phyloP scores from a whole-genome alignment of 306 rosid genomes.

The Mimosa pudica region DNA sequence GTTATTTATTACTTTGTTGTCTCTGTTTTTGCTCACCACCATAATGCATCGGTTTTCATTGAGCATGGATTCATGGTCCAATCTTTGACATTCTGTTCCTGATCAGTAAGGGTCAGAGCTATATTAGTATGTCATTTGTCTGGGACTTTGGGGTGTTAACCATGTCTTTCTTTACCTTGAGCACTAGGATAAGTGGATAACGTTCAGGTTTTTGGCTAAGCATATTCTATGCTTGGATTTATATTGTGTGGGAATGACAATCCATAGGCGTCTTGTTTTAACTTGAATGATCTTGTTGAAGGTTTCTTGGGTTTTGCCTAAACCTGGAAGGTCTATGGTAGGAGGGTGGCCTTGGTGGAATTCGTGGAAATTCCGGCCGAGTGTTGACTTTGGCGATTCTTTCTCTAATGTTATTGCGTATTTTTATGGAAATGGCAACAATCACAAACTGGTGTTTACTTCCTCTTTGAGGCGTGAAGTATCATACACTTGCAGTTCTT shows the following conservation, averaged over 20 bases:
- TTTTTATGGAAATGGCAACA: conserved; percentile 80
- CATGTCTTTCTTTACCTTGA: conserved; percentile 38
- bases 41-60: not conserved
- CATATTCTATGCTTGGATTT: conserved; percentile 54
- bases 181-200: conserved; percentile 12
- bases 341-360: conserved; percentile 72
- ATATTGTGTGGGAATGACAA: conserved; percentile 51
- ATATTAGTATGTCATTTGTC: conserved; percentile 19
- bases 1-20: not conserved
- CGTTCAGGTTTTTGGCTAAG: conserved; percentile 47
- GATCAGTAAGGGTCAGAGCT: conserved; percentile 8
- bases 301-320: conserved; percentile 73
- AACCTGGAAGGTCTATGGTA: conserved; percentile 76
- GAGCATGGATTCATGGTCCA: not conserved
- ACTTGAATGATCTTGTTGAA: conserved; percentile 79
- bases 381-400: conserved; percentile 79
- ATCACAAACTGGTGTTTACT: conserved; percentile 81
- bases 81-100: conserved; percentile 3
- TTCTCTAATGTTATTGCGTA: conserved; percentile 74
- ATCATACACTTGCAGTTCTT: conserved; percentile 62
- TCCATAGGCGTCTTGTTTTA: conserved; percentile 56
- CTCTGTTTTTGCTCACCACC: not conserved
- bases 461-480: conserved; percentile 71
- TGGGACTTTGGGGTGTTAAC: conserved; percentile 34
- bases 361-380: conserved; percentile 69